Evolutionary conservation across 352 stramenopile genomes (phyloP).

Genomic region (Pythium coloratum): DNA sequence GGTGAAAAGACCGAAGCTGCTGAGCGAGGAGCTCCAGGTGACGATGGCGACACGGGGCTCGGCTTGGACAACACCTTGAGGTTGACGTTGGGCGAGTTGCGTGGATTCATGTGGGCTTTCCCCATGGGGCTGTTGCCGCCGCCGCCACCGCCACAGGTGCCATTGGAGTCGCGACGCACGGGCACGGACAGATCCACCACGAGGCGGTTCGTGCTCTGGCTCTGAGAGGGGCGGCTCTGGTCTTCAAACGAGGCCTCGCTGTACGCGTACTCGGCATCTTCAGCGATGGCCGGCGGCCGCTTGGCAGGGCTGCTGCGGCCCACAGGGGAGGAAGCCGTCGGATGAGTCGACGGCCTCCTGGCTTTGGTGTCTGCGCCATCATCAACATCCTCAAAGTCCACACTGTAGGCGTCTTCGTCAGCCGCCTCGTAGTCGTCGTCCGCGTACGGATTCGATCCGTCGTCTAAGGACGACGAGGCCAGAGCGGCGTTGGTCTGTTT

Average conservation of each 20-base stretch:
- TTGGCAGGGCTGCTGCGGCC: conserved; percentile 3
- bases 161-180: conserved; percentile 37
- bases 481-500: neutral
- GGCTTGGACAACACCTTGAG: conserved; percentile 49
- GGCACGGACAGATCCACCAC: conserved; percentile 70
- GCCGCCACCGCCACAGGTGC: conserved; percentile 20
- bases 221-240: conserved; percentile 56
- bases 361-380: conserved; percentile 23
- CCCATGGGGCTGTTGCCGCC: conserved; percentile 15
- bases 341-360: neutral
- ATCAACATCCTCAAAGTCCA: conserved; percentile 66
- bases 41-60: conserved; percentile 5
- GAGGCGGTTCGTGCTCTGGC: conserved; percentile 38
- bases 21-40: neutral
- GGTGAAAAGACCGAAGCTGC: neutral
- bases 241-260: conserved; percentile 69
- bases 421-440: conserved; percentile 39
- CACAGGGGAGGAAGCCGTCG: conserved; percentile 1
- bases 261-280: conserved; percentile 48
- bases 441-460: conserved; percentile 24
- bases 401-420: conserved; percentile 59
- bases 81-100: conserved; percentile 44
- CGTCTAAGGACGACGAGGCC: conserved; percentile 2
- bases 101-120: conserved; percentile 17
- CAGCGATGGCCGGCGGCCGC: conserved; percentile 26